Base-by-base conservation (phyloP, 1,284 basidiomycete species). In the Fistulinella staudtii region DNA sequence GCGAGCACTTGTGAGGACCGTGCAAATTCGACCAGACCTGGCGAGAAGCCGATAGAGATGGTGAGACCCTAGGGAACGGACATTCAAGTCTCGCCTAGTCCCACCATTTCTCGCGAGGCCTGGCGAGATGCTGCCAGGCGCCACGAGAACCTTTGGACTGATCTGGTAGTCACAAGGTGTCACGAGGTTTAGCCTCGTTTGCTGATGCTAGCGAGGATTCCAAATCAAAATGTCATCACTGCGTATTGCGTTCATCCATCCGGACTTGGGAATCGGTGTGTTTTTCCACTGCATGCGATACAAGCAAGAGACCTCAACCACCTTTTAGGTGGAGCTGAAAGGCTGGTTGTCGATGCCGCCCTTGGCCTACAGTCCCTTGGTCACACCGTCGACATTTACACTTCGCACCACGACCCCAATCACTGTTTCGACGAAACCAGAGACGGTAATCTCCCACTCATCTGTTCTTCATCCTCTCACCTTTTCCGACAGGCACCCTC, bases 321-420 rank as follows among this genome's bases (percentile, higher is more conserved):
- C n/a, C 14, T 21, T 10, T 9, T 13, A 95, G 93, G 93, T 53
- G 95, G 95, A 11, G 95, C 95, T 1, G 95, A 99, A 67, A 77
- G 93, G 35, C 77, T 98, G 8, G 84, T 99, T 1, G 93, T 98
- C n/a, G 95, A 99, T 64, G 92, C 93, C 14, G 94, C 95, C 0
- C 73, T 95, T 0, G 86, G 90, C 1, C 71, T 99, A 13, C 88
- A 97, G 64, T 71, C 77, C 9, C 75, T 84, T 4, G 95, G 94
- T 0, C 93, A 98, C 63, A 71, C 77, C 0, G 89, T 99, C n/a
- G 79, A 86, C 57, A 82, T 99, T 39, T 96, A 94, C 67, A 99
- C 96, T 1, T 95, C 92, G 1, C 82, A 96, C 57, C 93, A 95
- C 65, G 88, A 99, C 60, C 77, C 82, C 0, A 70, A 71, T 8